A percentile compares a stretch with the other conserved stretches of the same genome.
These are phyloP conservation scores for Scedosporium aurantiacum DNA, from an alignment of 2,329 filamentous ascomycete genomes.

Conservation along the genomic window DNA sequence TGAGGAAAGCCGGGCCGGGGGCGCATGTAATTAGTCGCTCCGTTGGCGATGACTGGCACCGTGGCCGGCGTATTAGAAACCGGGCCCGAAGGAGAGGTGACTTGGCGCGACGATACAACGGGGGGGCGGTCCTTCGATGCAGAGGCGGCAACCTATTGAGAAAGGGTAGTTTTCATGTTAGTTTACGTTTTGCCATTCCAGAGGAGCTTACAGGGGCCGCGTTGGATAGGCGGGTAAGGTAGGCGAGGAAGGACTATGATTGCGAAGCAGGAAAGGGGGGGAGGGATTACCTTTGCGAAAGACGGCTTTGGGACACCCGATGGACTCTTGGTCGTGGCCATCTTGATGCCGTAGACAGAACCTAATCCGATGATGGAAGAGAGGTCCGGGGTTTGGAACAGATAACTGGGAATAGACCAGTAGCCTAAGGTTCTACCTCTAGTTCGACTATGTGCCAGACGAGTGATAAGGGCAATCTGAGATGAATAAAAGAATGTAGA, in stretches of 20 bases:
- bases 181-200: too few relatives aligned
- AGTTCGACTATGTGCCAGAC: background rate
- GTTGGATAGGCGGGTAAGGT: background rate
- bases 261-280: background rate
- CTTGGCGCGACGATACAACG: conserved; percentile 7
- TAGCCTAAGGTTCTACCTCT: background rate
- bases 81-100: background rate
- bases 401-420: background rate
- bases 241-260: background rate
- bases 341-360: conserved; percentile 12
- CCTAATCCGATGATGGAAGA: background rate
- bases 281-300: conserved; percentile 57
- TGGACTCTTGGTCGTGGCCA: conserved; percentile 37
- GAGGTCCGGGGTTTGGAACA: background rate
- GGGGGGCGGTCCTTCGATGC: conserved; percentile 16
- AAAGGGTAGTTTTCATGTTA: background rate
- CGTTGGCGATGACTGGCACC: conserved; percentile 15
- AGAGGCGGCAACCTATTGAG: conserved; percentile 37
- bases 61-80: conserved; percentile 10
- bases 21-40: background rate
- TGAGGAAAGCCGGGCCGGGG: background rate
- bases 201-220: background rate
- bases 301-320: conserved; percentile 48
- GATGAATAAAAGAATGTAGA: background rate
- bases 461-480: background rate